These are phyloP conservation scores for Colletotrichum orbiculare DNA, from an alignment of 2,329 filamentous ascomycete genomes.

Conservation along the genomic window DNA sequence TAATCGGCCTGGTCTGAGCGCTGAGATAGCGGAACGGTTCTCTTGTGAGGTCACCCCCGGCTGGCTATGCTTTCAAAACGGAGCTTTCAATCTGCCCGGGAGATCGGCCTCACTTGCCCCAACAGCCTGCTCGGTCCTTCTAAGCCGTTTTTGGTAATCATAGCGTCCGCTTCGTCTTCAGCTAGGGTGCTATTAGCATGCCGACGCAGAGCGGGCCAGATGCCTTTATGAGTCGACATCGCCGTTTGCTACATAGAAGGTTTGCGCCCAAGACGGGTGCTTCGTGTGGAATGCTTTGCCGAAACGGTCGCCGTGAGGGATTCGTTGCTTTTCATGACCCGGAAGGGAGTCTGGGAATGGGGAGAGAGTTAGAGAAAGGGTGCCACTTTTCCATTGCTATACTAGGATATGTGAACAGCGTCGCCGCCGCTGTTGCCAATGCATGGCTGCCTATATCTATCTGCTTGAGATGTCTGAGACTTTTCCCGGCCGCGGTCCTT, in stretches of 20 bases:
- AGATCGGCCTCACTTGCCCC: slow-evolving; percentile 23
- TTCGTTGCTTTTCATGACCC: slow-evolving; percentile 4
- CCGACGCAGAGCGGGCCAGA: slow-evolving; percentile 30
- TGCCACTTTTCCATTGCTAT: slow-evolving; percentile 27
- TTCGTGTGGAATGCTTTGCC: slow-evolving; percentile 22
- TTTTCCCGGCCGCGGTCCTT: slow-evolving; percentile 1
- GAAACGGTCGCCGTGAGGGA: slow-evolving; percentile 18
- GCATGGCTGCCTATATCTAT: slow-evolving; percentile 14
- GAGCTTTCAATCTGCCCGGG: slow-evolving; percentile 26
- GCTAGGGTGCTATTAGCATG: slow-evolving; percentile 19
- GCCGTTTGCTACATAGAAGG: slow-evolving; percentile 30
- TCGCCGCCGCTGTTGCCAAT: background rate
- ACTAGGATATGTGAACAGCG: slow-evolving; percentile 21
- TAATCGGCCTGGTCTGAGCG: background rate
- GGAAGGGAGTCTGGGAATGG: slow-evolving; percentile 8
- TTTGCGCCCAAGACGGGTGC: slow-evolving; percentile 23
- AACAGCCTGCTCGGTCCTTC: slow-evolving; percentile 32
- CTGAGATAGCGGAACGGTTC: background rate
- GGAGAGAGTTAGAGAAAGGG: background rate
- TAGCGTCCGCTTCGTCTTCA: slow-evolving; percentile 23
- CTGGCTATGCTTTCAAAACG: slow-evolving; percentile 18
- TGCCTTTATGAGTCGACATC: slow-evolving; percentile 30
- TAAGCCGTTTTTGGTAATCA: slow-evolving; percentile 27
- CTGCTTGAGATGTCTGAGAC: slow-evolving; percentile 24
- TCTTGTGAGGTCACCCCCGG: slow-evolving; percentile 14